phyloP scores from a whole-genome alignment of 495 filamentous ascomycete species.

The Hypoxylon fragiforme region DNA sequence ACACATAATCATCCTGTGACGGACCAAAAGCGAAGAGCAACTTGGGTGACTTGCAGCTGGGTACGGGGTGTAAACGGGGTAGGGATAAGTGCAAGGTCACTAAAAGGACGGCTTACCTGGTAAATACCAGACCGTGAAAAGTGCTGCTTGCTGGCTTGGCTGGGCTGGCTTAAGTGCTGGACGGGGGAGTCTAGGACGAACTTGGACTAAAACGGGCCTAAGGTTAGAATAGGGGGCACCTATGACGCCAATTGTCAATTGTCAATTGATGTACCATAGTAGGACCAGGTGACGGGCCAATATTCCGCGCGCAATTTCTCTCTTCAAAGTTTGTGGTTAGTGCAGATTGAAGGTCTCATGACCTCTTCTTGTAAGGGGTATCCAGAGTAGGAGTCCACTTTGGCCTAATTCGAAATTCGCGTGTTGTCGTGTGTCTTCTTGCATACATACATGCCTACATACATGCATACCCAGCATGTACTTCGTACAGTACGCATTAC shows the following conservation, averaged over 20 bases:
- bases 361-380: constrained; percentile 38
- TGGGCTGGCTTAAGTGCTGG: no score
- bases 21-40: no score
- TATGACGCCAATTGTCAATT: constrained; percentile 21
- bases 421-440: constrained; percentile 31
- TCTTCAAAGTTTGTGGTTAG: constrained; percentile 35
- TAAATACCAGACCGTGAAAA: no score
- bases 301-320: constrained; percentile 32
- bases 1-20: no score
- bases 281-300: constrained; percentile 22
- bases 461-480: constrained; percentile 11
- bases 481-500: no score
- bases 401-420: constrained; percentile 24
- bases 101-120: no score
- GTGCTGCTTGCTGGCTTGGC: no score
- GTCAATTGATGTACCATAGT: constrained; percentile 24
- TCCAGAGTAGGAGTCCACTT: constrained; percentile 33
- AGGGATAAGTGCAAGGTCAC: no score
- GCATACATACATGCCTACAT: constrained; percentile 19
- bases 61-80: constrained; percentile 10
- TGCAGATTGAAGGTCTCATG: constrained; percentile 36
- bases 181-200: no score
- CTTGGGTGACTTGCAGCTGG: constrained; percentile 27
- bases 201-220: constrained; percentile 3
- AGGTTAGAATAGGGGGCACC: constrained; percentile 14